Evolutionary conservation across 345 rosid genomes (phyloP).

Genomic region (Raphanus raphanistrum): DNA sequence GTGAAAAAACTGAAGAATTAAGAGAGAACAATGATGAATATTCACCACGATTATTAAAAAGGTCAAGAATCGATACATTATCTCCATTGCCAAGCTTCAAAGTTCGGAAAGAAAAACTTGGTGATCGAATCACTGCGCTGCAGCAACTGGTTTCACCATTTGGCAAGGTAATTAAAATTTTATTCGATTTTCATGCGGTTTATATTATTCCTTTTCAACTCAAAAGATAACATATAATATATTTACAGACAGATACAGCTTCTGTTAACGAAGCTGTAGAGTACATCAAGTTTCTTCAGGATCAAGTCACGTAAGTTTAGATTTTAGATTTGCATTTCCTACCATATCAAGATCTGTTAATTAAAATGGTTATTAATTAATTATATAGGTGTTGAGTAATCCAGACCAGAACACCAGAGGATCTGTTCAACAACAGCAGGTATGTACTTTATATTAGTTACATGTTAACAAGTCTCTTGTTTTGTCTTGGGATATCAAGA

Average conservation of each 20-base stretch:
- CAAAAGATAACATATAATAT: background rate
- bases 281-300: slow-evolving; percentile 83
- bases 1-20: slow-evolving; percentile 45
- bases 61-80: slow-evolving; percentile 69
- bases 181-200: background rate
- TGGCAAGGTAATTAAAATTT: slow-evolving; percentile 67
- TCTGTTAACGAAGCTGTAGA: slow-evolving; percentile 93
- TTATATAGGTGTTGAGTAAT: slow-evolving; percentile 58
- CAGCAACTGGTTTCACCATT: slow-evolving; percentile 99
- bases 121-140: slow-evolving; percentile 97
- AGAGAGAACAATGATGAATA: slow-evolving; percentile 39
- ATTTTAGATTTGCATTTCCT: background rate
- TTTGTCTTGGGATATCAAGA: slow-evolving; percentile 34
- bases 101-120: slow-evolving; percentile 95
- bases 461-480: slow-evolving; percentile 24
- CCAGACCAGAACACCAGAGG: slow-evolving; percentile 74
- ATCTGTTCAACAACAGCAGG: slow-evolving; percentile 76
- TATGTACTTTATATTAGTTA: slow-evolving; percentile 32
- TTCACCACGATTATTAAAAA: slow-evolving; percentile 39
- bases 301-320: slow-evolving; percentile 66
- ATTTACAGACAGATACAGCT: slow-evolving; percentile 88
- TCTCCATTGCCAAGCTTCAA: slow-evolving; percentile 85
- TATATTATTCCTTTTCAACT: background rate
- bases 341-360: background rate
- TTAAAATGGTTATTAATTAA: background rate